Conservation (phyloP, 768 basidiomycete genomes). For the Pleurotus eryngii region DNA sequence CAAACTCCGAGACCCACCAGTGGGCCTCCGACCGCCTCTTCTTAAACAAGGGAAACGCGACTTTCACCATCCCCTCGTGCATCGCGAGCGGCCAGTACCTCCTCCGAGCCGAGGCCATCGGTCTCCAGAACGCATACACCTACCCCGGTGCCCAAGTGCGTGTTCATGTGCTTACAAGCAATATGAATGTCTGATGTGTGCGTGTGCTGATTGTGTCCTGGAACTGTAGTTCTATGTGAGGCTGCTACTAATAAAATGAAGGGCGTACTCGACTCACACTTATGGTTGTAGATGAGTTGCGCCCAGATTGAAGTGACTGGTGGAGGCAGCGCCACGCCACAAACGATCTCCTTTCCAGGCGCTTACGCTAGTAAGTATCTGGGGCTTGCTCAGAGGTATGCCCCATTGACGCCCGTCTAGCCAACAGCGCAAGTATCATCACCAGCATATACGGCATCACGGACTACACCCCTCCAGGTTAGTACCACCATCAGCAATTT, state of each 20-base stretch:
- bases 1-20: conserved; percentile 18
- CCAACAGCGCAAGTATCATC: conserved; percentile 28
- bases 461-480: conserved; percentile 16
- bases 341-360: conserved; percentile 19
- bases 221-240: conserved; percentile 30
- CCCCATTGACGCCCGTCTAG: conserved; percentile 9
- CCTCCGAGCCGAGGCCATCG: conserved; percentile 40
- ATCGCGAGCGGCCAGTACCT: conserved; percentile 38
- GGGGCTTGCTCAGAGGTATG: not conserved
- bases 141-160: conserved; percentile 38
- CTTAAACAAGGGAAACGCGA: conserved; percentile 39
- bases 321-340: conserved; percentile 12
- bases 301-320: conserved; percentile 21
- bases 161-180: not conserved
- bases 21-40: conserved; percentile 43
- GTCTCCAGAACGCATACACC: conserved; percentile 22
- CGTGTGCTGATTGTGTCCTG: not conserved
- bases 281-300: conserved; percentile 20
- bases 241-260: not conserved
- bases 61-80: conserved; percentile 38
- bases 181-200: not conserved
- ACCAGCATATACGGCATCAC: conserved; percentile 25
- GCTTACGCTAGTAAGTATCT: conserved; percentile 24
- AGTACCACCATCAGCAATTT: not conserved
- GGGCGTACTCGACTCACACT: not conserved